Conservation (phyloP, 106 monocot genomes). For the Agapanthus africanus region DNA sequence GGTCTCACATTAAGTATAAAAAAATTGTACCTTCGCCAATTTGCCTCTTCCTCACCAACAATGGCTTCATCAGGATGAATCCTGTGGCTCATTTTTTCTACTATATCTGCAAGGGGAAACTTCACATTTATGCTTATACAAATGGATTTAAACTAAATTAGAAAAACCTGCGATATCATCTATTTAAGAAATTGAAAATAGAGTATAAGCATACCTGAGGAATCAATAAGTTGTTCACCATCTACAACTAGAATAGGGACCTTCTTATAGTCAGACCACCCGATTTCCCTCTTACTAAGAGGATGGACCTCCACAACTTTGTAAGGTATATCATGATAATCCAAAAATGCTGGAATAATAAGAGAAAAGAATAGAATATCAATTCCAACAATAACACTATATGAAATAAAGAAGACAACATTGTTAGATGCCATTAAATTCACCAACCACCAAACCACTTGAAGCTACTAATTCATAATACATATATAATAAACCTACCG, state of each 20-base stretch:
- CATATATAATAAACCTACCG: too few relatives aligned
- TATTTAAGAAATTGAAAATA: slow-evolving; percentile 6
- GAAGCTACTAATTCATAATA: background rate
- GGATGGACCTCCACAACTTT: slow-evolving; percentile 95
- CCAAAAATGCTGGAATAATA: slow-evolving; percentile 64
- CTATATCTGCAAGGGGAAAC: slow-evolving; percentile 44
- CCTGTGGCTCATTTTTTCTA: slow-evolving; percentile 66
- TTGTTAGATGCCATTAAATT: background rate
- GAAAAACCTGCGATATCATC: background rate
- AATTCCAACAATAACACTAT: background rate
- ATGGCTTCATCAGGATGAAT: slow-evolving; percentile 23
- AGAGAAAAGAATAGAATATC: background rate
- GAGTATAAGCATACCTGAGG: slow-evolving; percentile 75
- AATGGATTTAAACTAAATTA: background rate
- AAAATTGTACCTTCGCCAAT: slow-evolving; percentile 67
- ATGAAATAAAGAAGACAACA: background rate
- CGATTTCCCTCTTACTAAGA: slow-evolving; percentile 89
- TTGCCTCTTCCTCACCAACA: slow-evolving; percentile 58
- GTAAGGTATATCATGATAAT: slow-evolving; percentile 93
- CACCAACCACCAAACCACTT: background rate
- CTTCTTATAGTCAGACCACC: slow-evolving; percentile 97
- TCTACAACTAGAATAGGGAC: slow-evolving; percentile 90
- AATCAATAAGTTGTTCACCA: slow-evolving; percentile 78
- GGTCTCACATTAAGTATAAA: too few relatives aligned
- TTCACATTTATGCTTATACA: background rate